A percentile compares a stretch with the other conserved stretches of the same genome.
Conservation (phyloP, 768 basidiomycete genomes). For the Trametes gibbosa region DNA sequence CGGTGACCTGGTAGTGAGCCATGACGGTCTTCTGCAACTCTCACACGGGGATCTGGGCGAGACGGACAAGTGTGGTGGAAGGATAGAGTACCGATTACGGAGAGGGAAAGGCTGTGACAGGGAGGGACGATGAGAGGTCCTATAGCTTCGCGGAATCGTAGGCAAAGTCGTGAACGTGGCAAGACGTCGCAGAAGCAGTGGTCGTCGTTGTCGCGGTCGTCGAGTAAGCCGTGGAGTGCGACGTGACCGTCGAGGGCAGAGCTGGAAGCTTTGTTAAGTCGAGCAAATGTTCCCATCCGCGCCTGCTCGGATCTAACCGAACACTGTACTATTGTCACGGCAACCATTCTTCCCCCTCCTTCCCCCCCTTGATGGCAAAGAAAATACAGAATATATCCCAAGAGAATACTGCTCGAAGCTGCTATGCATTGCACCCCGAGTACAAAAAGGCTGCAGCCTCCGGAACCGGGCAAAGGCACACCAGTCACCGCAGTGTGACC, state of each 20-base stretch:
- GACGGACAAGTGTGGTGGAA: neutral
- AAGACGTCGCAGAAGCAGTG: neutral
- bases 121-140: constrained; percentile 2
- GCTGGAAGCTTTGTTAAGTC: constrained; percentile 15
- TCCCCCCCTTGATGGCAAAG: neutral
- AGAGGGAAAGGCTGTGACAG: constrained; percentile 5
- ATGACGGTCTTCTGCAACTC: constrained; percentile 13
- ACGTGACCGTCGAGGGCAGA: neutral
- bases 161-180: neutral
- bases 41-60: neutral
- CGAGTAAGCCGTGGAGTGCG: neutral
- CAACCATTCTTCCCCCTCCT: constrained; percentile 6
- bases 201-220: constrained; percentile 14
- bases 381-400: neutral
- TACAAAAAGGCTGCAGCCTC: neutral
- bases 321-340: constrained; percentile 19
- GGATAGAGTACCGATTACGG: constrained; percentile 3
- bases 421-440: neutral
- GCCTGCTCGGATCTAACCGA: constrained; percentile 18
- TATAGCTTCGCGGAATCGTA: neutral
- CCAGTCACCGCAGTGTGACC: neutral
- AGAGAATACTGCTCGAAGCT: neutral
- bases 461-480: neutral
- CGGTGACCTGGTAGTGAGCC: constrained; percentile 49
- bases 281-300: constrained; percentile 11